phyloP scores from a whole-genome alignment of 2,329 filamentous ascomycete species.

The Juglanconis oblonga region DNA sequence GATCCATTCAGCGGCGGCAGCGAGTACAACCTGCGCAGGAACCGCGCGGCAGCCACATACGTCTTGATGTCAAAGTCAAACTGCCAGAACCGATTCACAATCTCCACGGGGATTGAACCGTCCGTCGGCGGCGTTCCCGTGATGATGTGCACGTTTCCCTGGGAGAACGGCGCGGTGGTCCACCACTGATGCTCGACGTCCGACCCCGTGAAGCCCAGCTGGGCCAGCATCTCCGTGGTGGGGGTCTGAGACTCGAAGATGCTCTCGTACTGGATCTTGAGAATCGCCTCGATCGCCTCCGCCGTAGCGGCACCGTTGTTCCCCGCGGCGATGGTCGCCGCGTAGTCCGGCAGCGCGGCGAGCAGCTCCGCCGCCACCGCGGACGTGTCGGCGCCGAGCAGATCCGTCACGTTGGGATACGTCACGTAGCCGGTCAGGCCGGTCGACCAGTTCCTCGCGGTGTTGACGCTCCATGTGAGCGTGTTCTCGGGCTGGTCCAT shows the following conservation, averaged over 20 bases:
- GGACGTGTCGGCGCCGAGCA: not conserved
- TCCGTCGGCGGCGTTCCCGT: not conserved
- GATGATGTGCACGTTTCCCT: slow-evolving; percentile 4
- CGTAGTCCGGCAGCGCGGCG: not conserved
- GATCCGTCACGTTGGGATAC: not conserved
- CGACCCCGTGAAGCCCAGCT: slow-evolving; percentile 31
- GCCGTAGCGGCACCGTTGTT: slow-evolving; percentile 1
- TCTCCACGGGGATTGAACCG: not conserved
- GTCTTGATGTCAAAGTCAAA: not conserved
- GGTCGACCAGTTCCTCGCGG: not conserved
- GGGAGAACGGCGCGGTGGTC: slow-evolving; percentile 21
- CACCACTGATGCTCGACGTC: slow-evolving; percentile 35
- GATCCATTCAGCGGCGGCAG: not conserved
- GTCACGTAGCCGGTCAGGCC: not conserved
- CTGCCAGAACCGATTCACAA: not conserved
- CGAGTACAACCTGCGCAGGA: not conserved
- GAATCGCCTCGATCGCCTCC: not conserved
- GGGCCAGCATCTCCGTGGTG: slow-evolving; percentile 27
- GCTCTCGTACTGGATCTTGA: not conserved
- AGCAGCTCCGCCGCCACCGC: not conserved
- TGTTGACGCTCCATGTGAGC: not conserved
- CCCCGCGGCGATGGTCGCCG: not conserved
- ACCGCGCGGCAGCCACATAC: not conserved
- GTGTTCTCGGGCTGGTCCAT: slow-evolving; percentile 6
- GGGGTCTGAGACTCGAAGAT: not conserved